These are phyloP conservation scores for Kwoniella heveanensis DNA, from an alignment of 768 basidiomycete genomes.

Conservation along the genomic window DNA sequence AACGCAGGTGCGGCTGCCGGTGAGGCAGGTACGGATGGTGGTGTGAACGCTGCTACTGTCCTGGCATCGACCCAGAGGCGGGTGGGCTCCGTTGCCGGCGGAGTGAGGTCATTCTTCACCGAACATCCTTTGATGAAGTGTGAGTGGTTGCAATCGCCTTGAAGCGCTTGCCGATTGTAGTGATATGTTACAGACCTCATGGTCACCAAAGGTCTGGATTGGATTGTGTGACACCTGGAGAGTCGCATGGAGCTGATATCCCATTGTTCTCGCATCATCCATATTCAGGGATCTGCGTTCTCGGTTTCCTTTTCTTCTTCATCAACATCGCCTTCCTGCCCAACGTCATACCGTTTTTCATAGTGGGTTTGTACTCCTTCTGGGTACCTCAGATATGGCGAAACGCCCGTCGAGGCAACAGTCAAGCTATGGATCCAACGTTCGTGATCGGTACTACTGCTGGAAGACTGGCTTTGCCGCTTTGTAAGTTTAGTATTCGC, in stretches of 20 bases:
- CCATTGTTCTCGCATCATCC: not conserved
- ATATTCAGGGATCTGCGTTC: slow-evolving; percentile 62
- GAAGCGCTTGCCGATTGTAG: not conserved
- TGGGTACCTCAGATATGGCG: slow-evolving; percentile 86
- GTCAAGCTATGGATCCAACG: slow-evolving; percentile 67
- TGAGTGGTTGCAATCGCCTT: slow-evolving; percentile 11
- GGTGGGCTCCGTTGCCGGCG: slow-evolving; percentile 13
- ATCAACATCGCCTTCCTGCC: slow-evolving; percentile 69
- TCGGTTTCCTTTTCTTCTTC: slow-evolving; percentile 70
- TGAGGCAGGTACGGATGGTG: not conserved
- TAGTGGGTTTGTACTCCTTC: slow-evolving; percentile 72
- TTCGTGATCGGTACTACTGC: slow-evolving; percentile 77
- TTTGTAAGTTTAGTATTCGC: slow-evolving; percentile 71
- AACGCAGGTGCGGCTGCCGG: not conserved
- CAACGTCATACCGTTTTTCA: slow-evolving; percentile 66
- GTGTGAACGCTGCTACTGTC: slow-evolving; percentile 7
- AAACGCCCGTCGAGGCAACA: slow-evolving; percentile 69
- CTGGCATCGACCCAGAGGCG: not conserved
- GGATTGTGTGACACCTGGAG: too few species aligned
- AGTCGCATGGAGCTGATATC: too few species aligned
- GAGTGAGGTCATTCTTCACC: slow-evolving; percentile 22
- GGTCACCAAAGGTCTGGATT: too few species aligned
- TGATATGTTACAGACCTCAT: not conserved
- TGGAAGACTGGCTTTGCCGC: slow-evolving; percentile 68
- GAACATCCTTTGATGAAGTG: slow-evolving; percentile 22